phyloP scores from a whole-genome alignment of 768 basidiomycete species.

The Boletus insuetus region DNA sequence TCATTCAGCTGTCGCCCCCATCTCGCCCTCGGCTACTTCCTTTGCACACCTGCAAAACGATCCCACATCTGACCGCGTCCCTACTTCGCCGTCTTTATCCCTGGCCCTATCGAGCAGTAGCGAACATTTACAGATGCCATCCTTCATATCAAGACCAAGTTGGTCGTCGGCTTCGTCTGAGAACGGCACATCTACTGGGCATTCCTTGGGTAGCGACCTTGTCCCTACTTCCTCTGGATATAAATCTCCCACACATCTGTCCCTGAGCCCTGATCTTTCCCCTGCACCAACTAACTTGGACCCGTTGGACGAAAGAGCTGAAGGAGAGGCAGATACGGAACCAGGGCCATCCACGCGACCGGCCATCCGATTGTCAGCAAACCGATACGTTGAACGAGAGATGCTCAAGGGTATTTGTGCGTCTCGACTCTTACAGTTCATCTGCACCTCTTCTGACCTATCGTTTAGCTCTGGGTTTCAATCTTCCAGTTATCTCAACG shows the following conservation, averaged over 20 bases:
- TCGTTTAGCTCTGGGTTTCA: conserved; percentile 64
- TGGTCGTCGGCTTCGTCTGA: conserved; percentile 29
- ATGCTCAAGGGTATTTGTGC: conserved; percentile 61
- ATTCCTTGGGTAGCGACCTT: conserved; percentile 16
- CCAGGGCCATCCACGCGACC: conserved; percentile 17
- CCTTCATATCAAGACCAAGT: conserved; percentile 18
- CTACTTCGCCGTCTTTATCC: conserved; percentile 15
- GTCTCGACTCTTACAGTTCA: conserved; percentile 31
- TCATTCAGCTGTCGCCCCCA: conserved; percentile 4
- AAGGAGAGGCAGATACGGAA: conserved; percentile 14
- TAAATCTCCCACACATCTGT: conserved; percentile 17
- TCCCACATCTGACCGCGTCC: conserved; percentile 6
- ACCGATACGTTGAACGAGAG: conserved; percentile 54
- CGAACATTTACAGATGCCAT: conserved; percentile 14
- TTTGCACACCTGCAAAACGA: conserved; percentile 14
- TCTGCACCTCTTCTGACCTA: background rate
- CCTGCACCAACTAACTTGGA: conserved; percentile 13
- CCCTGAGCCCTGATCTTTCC: conserved; percentile 26
- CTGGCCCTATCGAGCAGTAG: conserved; percentile 12
- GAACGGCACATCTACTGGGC: conserved; percentile 7
- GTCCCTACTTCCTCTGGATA: conserved; percentile 6
- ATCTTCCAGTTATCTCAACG: conserved; percentile 51
- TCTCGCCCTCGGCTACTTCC: conserved; percentile 4
- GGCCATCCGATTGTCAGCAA: conserved; percentile 22
- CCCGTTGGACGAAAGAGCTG: conserved; percentile 16